phyloP scores from a whole-genome alignment of 345 rosid species.

The Aquilaria yunnanensis region DNA sequence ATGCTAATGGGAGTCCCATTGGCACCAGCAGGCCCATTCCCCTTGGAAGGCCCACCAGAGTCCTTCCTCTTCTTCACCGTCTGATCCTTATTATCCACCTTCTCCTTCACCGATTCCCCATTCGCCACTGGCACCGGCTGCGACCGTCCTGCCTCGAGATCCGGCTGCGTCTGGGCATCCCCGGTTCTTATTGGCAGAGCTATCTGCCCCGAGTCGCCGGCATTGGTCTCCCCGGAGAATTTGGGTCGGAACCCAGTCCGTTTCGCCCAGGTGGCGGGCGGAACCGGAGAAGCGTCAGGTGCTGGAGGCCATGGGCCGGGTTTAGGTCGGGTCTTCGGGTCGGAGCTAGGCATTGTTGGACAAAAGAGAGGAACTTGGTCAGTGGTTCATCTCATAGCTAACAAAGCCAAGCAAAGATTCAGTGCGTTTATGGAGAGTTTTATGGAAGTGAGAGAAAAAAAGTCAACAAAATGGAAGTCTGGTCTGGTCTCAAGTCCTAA shows the following conservation, averaged over 20 bases:
- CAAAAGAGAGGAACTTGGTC: background rate
- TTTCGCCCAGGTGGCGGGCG: conserved; percentile 96
- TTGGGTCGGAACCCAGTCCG: conserved; percentile 89
- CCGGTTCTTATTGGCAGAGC: conserved; percentile 40
- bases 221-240: conserved; percentile 92
- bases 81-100: conserved; percentile 46
- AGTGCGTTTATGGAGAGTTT: background rate
- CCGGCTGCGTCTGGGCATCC: conserved; percentile 43
- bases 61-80: conserved; percentile 77
- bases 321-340: conserved; percentile 61
- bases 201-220: conserved; percentile 67
- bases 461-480: background rate
- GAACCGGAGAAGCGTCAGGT: conserved; percentile 72
- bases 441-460: background rate
- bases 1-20: conserved; percentile 23
- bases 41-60: conserved; percentile 50
- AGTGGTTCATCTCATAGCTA: conserved; percentile 8
- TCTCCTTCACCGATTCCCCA: conserved; percentile 25
- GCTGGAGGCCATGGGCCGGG: conserved; percentile 70
- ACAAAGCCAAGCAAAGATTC: background rate
- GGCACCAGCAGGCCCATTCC: conserved; percentile 23
- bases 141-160: conserved; percentile 69
- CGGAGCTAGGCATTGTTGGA: conserved; percentile 52
- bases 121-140: conserved; percentile 19
- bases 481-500: too few relatives aligned